Percentiles rank a stretch among this genome's conserved stretches.
phyloP scores from a whole-genome alignment of 2,329 filamentous ascomycete species.

The Talaromyces atroroseus region DNA sequence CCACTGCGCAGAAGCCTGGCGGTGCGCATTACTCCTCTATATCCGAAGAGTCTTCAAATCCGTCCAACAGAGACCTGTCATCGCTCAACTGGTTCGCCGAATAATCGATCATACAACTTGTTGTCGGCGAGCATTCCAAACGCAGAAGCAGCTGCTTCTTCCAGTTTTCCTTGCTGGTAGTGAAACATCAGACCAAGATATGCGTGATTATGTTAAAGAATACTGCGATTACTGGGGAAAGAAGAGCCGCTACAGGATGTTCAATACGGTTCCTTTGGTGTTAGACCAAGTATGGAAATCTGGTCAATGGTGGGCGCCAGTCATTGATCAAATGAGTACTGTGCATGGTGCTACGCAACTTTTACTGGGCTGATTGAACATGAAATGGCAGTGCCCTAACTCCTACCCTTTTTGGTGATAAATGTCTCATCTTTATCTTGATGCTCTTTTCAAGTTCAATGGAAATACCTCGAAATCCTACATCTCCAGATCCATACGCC shows the following conservation, averaged over 20 bases:
- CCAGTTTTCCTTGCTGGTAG: conserved; percentile 33
- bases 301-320: too few species aligned
- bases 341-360: too few species aligned
- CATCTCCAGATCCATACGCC: too few species aligned
- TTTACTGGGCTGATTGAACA: too few species aligned
- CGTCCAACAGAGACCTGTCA: conserved; percentile 9
- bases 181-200: conserved; percentile 19
- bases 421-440: too few species aligned
- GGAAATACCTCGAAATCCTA: too few species aligned
- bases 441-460: neutral
- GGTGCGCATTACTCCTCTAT: conserved; percentile 29
- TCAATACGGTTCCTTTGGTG: conserved; percentile 16
- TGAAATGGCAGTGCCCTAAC: too few species aligned
- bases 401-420: too few species aligned
- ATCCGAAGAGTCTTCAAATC: conserved; percentile 27
- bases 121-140: conserved; percentile 23
- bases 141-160: conserved; percentile 35
- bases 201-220: conserved; percentile 20
- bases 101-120: conserved; percentile 27
- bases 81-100: conserved; percentile 22
- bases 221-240: conserved; percentile 31
- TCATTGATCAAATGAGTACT: too few species aligned
- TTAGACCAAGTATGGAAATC: conserved; percentile 20
- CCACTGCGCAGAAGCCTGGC: conserved; percentile 33
- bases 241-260: conserved; percentile 30